A percentile compares a stretch with the other conserved stretches of the same genome.
phyloP scores from a whole-genome alignment of 352 stramenopile species.

The Halophytophthora batemanensis region DNA sequence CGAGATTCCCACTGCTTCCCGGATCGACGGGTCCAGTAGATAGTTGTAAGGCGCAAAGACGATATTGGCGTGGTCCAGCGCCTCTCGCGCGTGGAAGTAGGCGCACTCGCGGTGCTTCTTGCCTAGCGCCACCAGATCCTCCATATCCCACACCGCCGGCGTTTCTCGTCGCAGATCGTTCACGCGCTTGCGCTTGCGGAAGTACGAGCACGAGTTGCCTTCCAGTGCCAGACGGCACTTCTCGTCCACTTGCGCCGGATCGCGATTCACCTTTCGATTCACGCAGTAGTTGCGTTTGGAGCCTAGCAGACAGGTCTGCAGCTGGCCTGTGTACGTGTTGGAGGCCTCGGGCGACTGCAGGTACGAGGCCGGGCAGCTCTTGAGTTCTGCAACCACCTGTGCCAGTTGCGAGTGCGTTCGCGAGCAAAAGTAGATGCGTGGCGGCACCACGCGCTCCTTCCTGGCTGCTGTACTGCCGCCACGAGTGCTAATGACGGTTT shows the following conservation, averaged over 20 bases:
- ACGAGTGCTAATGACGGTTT: too few species aligned
- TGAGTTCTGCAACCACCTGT: conserved; percentile 80
- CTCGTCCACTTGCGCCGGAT: conserved; percentile 61
- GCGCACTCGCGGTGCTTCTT: conserved; percentile 79
- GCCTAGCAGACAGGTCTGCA: conserved; percentile 81
- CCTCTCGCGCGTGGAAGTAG: conserved; percentile 65
- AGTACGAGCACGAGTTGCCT: conserved; percentile 27
- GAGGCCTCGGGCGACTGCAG: conserved; percentile 36
- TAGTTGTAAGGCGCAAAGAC: conserved; percentile 91
- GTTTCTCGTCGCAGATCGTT: conserved; percentile 40
- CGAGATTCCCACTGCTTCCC: conserved; percentile 61
- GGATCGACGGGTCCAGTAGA: conserved; percentile 74
- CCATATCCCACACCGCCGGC: conserved; percentile 81
- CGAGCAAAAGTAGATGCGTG: conserved; percentile 86
- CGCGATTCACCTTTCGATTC: conserved; percentile 66
- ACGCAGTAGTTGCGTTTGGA: conserved; percentile 83
- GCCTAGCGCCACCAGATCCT: conserved; percentile 69
- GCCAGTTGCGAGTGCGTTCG: conserved; percentile 83
- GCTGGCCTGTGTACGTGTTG: conserved; percentile 30
- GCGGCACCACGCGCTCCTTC: conserved; percentile 32
- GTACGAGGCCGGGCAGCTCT: conserved; percentile 69
- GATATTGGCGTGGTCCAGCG: conserved; percentile 60
- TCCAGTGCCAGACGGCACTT: conserved; percentile 54
- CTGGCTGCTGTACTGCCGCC: too few species aligned
- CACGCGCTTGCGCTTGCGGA: conserved; percentile 30